Base-by-base conservation (phyloP, 805 yeast genomes). In the Kodamaea neixiangensis region DNA sequence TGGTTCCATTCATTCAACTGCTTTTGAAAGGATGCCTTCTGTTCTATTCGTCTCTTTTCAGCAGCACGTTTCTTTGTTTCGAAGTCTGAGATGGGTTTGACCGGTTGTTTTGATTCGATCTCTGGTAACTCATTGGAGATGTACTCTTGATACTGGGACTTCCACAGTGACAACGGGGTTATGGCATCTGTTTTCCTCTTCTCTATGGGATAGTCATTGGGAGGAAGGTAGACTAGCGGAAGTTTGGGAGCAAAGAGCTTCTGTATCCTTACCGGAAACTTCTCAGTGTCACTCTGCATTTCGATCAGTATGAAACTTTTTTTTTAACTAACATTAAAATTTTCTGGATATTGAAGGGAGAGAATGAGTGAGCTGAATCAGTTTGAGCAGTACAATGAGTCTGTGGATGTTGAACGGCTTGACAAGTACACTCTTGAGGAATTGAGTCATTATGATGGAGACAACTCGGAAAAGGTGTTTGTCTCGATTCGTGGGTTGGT, bases 401-500 rank as follows among this genome's bases (percentile, higher is more conserved):
- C 54, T 7, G 55, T 73, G n/a, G 67, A 69, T 48, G 55, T 68
- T 15, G 52, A 55, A 11, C 53, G 57, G 14, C 65, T 74, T 20
- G 75, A 75, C 5, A 56, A 64, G 9, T 69, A 56, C 52, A 70
- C 76, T 1, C 57, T 75, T 10, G 44, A 63, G 3, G 71, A 72
- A 55, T 62, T 74, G 46, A 51, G 66, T 4, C 50, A 48, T 39
- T 71, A 63, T 56, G 63, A 75, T 50, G 77, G 77, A n/a, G 50
- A 44, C 4, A 58, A 58, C 20, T 53, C 54, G 29, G 62, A 60
- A 13, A 51, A 77, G 52, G 77, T 87, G 56, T 89, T 83, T 66
- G 86, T 89, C 15, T 94, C 83, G 6, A 84, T 89, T 58, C 83
- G 84, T 54, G 94, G 96, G 17, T 76, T 75, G 1, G 81, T 90